Conservation (phyloP, 2,329 filamentous ascomycete genomes). For the Paecilomyces dactylethromorphus region DNA sequence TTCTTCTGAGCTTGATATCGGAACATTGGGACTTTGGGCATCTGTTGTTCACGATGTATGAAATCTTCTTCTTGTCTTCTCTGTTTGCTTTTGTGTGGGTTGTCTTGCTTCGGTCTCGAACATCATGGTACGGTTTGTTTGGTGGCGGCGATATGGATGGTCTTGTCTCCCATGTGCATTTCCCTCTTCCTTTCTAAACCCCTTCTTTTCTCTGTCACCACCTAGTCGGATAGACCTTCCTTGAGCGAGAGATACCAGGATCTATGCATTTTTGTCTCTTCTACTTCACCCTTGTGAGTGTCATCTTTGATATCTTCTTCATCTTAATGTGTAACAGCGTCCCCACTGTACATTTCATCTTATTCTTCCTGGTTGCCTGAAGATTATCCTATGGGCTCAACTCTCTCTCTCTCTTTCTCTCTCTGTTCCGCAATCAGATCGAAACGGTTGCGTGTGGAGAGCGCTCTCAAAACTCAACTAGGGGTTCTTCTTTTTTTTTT, state of each 20-base stretch:
- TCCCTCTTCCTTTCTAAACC: conserved; percentile 13
- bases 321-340: neutral
- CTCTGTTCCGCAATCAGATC: neutral
- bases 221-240: conserved; percentile 27
- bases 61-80: conserved; percentile 6
- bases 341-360: neutral
- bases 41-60: conserved; percentile 11
- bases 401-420: neutral
- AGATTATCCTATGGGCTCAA: neutral
- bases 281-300: conserved; percentile 3
- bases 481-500: neutral
- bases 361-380: neutral
- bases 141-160: conserved; percentile 29
- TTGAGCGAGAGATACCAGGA: conserved; percentile 37
- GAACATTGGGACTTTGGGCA: conserved; percentile 4
- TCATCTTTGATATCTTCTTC: neutral
- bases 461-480: neutral
- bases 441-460: neutral
- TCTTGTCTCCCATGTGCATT: conserved; percentile 25
- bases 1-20: conserved; percentile 3
- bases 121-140: conserved; percentile 24
- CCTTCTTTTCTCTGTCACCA: conserved; percentile 20
- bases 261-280: conserved; percentile 24
- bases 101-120: conserved; percentile 10
- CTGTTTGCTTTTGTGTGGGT: conserved; percentile 8